Evolutionary conservation across 306 rosid genomes (phyloP), one percentile per base, ranked within the genome.

Genomic region (Parietaria judaica): DNA sequence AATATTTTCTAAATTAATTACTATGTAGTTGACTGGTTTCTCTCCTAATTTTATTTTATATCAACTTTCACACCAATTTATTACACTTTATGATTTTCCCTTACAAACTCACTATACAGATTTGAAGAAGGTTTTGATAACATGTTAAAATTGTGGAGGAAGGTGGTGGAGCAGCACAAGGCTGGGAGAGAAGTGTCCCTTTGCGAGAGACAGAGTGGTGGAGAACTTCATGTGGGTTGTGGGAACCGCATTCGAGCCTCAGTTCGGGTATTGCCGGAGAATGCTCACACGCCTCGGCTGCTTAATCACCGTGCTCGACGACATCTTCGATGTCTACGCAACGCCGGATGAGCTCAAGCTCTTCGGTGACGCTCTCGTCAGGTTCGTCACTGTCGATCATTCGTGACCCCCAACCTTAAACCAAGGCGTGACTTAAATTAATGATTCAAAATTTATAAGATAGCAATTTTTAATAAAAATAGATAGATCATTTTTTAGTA

Each of bases 171-270:
- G 36, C 23, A 16, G 5, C 4, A 54, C 58, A 3, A 38, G 58
- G 6, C 4, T 54, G 36, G 57, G 57, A 31, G 36, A 54, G 35
- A 54, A 54, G 36, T 23, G 23, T 5, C 14, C 23, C 7, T 54
- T 54, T 54, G 58, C 58, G 4, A 54, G 52, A 10, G 52, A 48
- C n/a, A 48, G 52, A 10, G 11, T 48, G 52, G 10, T 48, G 52
- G 52, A 48, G 58, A 54, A 13, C 35, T 54, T 15, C 38, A 7
- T 54, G 5, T 54, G 39, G 58, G 35, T 36, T 3, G 36, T 23
- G 37, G 58, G 58, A 54, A n/a, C 35, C 35, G 11, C 12, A 54
- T 54, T 54, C 35, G 58, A 54, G 58, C 58, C 58, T 17, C 58
- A 54, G 5, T 54, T 8, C 16, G 37, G 14, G 35, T 7, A 34